phyloP scores from a whole-genome alignment of 31 red algal genomes.

The Endocladia muricata region DNA sequence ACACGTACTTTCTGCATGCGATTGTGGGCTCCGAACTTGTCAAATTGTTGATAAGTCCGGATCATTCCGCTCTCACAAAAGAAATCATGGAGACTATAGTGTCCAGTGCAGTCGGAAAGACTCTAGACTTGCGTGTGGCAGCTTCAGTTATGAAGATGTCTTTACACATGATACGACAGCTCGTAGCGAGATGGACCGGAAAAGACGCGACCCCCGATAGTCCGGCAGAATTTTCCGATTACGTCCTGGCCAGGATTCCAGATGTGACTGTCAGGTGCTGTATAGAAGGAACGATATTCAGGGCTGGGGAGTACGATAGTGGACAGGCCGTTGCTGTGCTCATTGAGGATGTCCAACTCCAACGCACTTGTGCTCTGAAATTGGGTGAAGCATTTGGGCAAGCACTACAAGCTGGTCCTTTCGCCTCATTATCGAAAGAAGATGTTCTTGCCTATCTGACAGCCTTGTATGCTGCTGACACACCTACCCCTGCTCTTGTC shows the following conservation, averaged over 20 bases:
- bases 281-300: constrained; percentile 40
- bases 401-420: constrained; percentile 11
- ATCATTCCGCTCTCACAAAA: constrained; percentile 2
- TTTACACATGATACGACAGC: constrained; percentile 52
- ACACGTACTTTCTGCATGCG: constrained; percentile 66
- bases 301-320: constrained; percentile 33
- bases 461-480: constrained; percentile 3
- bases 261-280: constrained; percentile 31
- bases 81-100: constrained; percentile 43
- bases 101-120: constrained; percentile 47
- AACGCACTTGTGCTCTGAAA: constrained; percentile 15
- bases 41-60: constrained; percentile 17
- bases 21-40: constrained; percentile 52
- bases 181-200: constrained; percentile 52
- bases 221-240: constrained; percentile 46
- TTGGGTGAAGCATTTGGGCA: constrained; percentile 23
- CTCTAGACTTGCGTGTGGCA: constrained; percentile 53
- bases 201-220: not conserved
- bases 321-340: constrained; percentile 45
- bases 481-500: not conserved
- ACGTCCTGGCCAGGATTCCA: constrained; percentile 30
- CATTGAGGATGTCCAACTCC: constrained; percentile 38
- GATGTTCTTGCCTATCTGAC: constrained; percentile 18
- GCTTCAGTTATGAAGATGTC: constrained; percentile 64
- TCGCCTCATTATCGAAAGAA: constrained; percentile 9